Percentiles rank a stretch among this genome's conserved stretches.
Conservation (phyloP, 805 yeast species). For the Ogataea nakhonphanomensis region DNA sequence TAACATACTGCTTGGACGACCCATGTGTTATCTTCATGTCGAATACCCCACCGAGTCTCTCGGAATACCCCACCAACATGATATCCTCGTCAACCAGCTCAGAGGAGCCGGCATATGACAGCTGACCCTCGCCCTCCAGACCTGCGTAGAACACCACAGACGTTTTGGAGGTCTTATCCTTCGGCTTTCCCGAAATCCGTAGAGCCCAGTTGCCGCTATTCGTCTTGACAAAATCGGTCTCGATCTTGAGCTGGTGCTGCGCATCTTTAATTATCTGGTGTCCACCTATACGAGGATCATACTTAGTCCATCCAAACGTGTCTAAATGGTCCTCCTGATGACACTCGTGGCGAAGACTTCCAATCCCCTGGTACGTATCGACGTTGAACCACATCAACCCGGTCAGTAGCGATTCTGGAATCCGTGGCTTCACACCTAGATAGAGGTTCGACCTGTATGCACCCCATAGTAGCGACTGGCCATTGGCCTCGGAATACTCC, state of each 20-base stretch:
- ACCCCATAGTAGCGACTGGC: conserved; percentile 75
- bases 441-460: conserved; percentile 87
- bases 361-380: conserved; percentile 51
- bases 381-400: conserved; percentile 89
- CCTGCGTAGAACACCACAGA: conserved; percentile 78
- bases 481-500: conserved; percentile 36
- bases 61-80: conserved; percentile 49
- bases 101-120: conserved; percentile 38
- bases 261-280: conserved; percentile 67
- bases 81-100: conserved; percentile 37
- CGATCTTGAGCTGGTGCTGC: conserved; percentile 57
- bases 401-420: conserved; percentile 69
- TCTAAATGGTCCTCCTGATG: conserved; percentile 68
- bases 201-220: conserved; percentile 80
- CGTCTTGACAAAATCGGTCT: conserved; percentile 73
- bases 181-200: conserved; percentile 64
- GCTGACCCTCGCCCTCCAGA: conserved; percentile 58
- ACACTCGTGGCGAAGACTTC: conserved; percentile 66
- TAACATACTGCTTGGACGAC: conserved; percentile 42
- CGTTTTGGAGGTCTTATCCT: conserved; percentile 46
- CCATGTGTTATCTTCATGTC: conserved; percentile 57
- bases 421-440: conserved; percentile 78
- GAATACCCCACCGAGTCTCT: conserved; percentile 64
- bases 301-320: conserved; percentile 80
- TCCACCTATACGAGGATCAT: conserved; percentile 89